Conservation (phyloP, 306 rosid genomes). For the Rosa chinensis region DNA sequence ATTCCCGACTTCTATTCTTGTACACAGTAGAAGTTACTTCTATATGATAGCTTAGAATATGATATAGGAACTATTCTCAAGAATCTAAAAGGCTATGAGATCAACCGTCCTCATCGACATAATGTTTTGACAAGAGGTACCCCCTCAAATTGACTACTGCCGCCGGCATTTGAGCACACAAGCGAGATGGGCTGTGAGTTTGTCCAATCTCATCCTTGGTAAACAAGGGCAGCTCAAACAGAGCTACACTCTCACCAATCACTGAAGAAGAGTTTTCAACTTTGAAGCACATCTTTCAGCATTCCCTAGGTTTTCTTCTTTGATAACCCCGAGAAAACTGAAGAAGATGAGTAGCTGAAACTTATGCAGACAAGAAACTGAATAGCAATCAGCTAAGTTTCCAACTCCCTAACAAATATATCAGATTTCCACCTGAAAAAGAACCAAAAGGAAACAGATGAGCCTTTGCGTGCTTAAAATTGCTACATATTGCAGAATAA, state of each 20-base stretch:
- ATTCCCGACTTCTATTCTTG: conserved; percentile 35
- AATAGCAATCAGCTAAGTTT: conserved; percentile 26
- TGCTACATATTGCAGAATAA: not conserved
- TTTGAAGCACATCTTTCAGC: conserved; percentile 92
- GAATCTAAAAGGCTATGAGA: conserved; percentile 23
- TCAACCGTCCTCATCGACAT: conserved; percentile 75
- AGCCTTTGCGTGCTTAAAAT: not conserved
- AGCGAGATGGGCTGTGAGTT: conserved; percentile 28
- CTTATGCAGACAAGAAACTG: conserved; percentile 13
- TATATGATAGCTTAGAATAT: conserved; percentile 23
- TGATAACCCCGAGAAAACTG: conserved; percentile 34
- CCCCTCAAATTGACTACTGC: conserved; percentile 36
- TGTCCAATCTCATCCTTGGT: conserved; percentile 48
- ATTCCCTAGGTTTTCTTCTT: conserved; percentile 64
- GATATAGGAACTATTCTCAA: conserved; percentile 25
- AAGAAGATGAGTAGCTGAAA: conserved; percentile 15
- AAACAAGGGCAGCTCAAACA: conserved; percentile 41
- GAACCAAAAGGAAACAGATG: not conserved
- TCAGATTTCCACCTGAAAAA: conserved; percentile 38
- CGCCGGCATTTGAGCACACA: conserved; percentile 35
- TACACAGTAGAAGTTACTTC: conserved; percentile 27
- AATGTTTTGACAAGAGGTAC: conserved; percentile 39
- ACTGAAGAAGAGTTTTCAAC: conserved; percentile 44
- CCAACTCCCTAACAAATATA: conserved; percentile 18
- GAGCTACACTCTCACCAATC: conserved; percentile 41